phyloP scores from a whole-genome alignment of 2,329 filamentous ascomycete genomes.

The Metarhizium sp. region DNA sequence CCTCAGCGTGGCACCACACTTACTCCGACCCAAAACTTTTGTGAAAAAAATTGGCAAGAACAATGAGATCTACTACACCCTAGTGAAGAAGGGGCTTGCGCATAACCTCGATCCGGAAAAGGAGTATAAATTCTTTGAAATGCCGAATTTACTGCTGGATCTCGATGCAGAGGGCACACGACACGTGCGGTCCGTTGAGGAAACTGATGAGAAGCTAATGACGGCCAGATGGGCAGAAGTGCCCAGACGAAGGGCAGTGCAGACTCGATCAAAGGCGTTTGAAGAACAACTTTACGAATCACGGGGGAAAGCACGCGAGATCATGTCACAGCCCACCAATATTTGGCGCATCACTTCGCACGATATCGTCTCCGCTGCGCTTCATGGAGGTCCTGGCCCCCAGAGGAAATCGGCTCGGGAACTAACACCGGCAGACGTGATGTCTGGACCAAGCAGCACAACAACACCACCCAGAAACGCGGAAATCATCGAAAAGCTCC shows the following conservation, averaged over 20 bases:
- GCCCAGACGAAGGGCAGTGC: constrained; percentile 14
- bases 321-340: constrained; percentile 14
- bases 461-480: background rate
- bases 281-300: constrained; percentile 17
- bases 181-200: constrained; percentile 31
- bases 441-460: background rate
- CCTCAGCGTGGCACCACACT: constrained; percentile 1
- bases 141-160: constrained; percentile 37
- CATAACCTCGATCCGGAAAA: constrained; percentile 6
- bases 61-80: constrained; percentile 17
- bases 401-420: background rate
- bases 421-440: background rate
- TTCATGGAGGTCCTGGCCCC: background rate
- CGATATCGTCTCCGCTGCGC: constrained; percentile 32
- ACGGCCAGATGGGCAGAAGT: constrained; percentile 18
- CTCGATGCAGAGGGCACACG: constrained; percentile 39
- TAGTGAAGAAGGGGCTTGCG: constrained; percentile 10
- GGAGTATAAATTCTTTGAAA: constrained; percentile 25
- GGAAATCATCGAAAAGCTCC: constrained; percentile 12
- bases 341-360: constrained; percentile 31
- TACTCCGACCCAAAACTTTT: constrained; percentile 15
- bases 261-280: constrained; percentile 19
- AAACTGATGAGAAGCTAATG: constrained; percentile 24
- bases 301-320: constrained; percentile 15
- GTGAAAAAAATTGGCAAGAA: constrained; percentile 12